A percentile compares a stretch with the other conserved stretches of the same genome.
Conservation (phyloP, 192 early-diverging fungal species). For the Dimargaris verticillata region DNA sequence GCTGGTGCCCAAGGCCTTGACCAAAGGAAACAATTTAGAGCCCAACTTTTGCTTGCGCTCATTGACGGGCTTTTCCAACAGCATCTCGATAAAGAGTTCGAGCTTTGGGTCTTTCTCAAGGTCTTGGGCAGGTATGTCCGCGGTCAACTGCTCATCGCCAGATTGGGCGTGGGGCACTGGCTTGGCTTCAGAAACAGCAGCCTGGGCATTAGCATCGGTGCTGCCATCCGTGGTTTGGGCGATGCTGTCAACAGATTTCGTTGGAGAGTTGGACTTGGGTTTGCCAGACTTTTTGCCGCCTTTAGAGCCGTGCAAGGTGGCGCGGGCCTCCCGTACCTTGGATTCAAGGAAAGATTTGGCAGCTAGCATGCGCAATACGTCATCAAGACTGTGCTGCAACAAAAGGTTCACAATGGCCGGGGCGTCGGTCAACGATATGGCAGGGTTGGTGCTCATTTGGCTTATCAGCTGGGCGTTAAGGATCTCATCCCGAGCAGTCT, state of each 20-base stretch:
- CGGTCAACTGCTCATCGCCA: background rate
- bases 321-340: no score
- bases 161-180: background rate
- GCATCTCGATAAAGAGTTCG: conserved; percentile 28
- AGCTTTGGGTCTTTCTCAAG: conserved; percentile 15
- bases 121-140: background rate
- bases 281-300: background rate
- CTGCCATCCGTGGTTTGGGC: background rate
- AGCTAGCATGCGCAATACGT: conserved; percentile 24
- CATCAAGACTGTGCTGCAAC: conserved; percentile 18
- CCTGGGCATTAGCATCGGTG: background rate
- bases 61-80: conserved; percentile 25
- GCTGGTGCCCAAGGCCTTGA: conserved; percentile 30
- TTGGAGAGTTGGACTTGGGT: background rate
- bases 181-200: background rate
- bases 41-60: conserved; percentile 34
- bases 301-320: background rate
- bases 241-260: background rate
- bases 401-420: conserved; percentile 16
- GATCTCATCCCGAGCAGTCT: conserved; percentile 22
- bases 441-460: conserved; percentile 21
- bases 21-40: conserved; percentile 30
- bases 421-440: conserved; percentile 19
- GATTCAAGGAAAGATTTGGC: no score
- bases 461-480: conserved; percentile 22